Percentiles rank a stretch among this genome's conserved stretches.
These are phyloP conservation scores for Pinus tabuliformis DNA, from an alignment of 75 land plant species.

Conservation along the genomic window DNA sequence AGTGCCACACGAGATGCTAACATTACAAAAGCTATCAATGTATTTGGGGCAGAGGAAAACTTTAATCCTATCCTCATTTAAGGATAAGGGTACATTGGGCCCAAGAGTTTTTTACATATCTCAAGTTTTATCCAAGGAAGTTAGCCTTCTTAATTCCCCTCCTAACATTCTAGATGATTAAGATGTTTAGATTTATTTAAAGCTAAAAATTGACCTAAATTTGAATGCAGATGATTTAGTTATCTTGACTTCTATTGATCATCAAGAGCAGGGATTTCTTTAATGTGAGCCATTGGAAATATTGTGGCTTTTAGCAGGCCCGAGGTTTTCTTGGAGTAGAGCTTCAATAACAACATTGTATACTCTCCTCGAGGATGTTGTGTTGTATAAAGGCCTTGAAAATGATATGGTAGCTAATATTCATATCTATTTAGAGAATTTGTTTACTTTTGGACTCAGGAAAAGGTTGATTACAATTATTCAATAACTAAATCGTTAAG, in stretches of 20 bases:
- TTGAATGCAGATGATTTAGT: no score
- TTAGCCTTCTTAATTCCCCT: slow-evolving; percentile 71
- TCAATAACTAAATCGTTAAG: slow-evolving; percentile 86
- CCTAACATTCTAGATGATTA: no score
- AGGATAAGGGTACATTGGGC: no score
- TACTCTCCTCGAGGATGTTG: slow-evolving; percentile 83
- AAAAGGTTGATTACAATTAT: slow-evolving; percentile 57
- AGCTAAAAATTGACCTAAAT: background rate
- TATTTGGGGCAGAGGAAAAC: no score
- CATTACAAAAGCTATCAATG: no score
- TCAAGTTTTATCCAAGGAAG: slow-evolving; percentile 80
- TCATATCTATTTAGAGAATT: slow-evolving; percentile 67
- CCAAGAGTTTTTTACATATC: slow-evolving; percentile 75
- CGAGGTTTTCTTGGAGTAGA: slow-evolving; percentile 23
- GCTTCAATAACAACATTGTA: slow-evolving; percentile 35
- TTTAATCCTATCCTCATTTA: no score
- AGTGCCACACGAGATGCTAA: no score
- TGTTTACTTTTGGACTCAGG: slow-evolving; percentile 76
- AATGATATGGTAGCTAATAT: slow-evolving; percentile 73
- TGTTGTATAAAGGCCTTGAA: slow-evolving; percentile 87
- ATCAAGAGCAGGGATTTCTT: no score
- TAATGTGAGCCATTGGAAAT: no score
- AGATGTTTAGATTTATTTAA: no score
- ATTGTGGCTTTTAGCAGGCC: slow-evolving; percentile 73
- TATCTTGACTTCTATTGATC: no score